phyloP scores from a whole-genome alignment of 352 stramenopile genomes.

The Peronospora belbahrii region DNA sequence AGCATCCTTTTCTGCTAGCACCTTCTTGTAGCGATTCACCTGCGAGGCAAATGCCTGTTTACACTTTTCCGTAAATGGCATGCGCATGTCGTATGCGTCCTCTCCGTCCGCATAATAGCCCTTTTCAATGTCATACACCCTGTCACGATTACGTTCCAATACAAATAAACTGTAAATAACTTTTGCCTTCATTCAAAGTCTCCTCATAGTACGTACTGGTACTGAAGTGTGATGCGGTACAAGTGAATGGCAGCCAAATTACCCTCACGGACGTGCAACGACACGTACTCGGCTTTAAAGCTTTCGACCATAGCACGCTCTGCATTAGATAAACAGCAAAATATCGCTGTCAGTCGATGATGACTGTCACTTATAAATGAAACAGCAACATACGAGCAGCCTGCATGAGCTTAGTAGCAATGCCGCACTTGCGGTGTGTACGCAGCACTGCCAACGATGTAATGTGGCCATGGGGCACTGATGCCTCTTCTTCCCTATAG shows the following conservation, averaged over 20 bases:
- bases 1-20: constrained; percentile 61
- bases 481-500: constrained; percentile 70
- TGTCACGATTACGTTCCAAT: constrained; percentile 15
- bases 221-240: constrained; percentile 96
- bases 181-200: neutral
- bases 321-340: constrained; percentile 27
- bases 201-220: constrained; percentile 69
- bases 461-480: constrained; percentile 95
- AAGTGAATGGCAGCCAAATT: constrained; percentile 98
- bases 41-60: constrained; percentile 79
- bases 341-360: neutral
- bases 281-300: constrained; percentile 98
- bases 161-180: neutral
- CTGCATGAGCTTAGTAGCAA: constrained; percentile 98
- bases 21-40: constrained; percentile 77
- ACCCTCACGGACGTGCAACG: constrained; percentile 96
- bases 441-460: constrained; percentile 96
- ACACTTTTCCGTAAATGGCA: constrained; percentile 90
- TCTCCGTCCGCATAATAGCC: constrained; percentile 99
- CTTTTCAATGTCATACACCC: constrained; percentile 97
- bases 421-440: constrained; percentile 94
- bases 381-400: constrained; percentile 61
- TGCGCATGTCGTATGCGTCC: constrained; percentile 98
- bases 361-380: neutral
- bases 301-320: constrained; percentile 94